phyloP scores from a whole-genome alignment of 2,329 filamentous ascomycete species.

The Colletotrichum chrysophilum region DNA sequence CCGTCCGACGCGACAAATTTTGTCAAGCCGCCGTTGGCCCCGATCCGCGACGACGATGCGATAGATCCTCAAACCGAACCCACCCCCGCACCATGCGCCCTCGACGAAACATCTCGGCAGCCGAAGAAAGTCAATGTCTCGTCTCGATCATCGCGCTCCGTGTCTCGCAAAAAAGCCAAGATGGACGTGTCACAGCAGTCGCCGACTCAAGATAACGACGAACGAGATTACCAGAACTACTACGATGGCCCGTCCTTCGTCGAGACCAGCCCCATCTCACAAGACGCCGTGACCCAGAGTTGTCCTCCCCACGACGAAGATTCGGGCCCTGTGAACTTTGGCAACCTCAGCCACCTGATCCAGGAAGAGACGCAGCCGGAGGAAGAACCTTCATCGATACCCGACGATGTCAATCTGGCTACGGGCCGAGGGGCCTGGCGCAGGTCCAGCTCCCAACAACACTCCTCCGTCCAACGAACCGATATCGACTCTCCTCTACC shows the following conservation, averaged over 20 bases:
- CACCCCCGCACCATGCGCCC: neutral
- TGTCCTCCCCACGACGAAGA: constrained; percentile 51
- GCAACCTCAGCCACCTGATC: constrained; percentile 37
- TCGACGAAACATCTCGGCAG: neutral
- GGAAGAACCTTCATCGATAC: constrained; percentile 38
- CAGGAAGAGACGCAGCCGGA: constrained; percentile 46
- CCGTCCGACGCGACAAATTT: neutral
- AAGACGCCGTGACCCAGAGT: constrained; percentile 25
- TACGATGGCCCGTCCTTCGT: constrained; percentile 29
- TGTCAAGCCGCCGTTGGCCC: neutral
- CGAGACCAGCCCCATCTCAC: constrained; percentile 21
- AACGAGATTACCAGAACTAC: constrained; percentile 53
- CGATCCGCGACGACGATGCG: neutral
- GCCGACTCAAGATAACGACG: constrained; percentile 62
- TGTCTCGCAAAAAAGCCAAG: constrained; percentile 26
- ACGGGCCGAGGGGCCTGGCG: constrained; percentile 45
- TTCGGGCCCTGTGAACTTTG: constrained; percentile 55
- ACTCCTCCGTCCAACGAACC: constrained; percentile 26
- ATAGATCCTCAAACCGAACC: neutral
- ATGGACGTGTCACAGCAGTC: constrained; percentile 57
- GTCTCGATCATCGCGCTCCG: constrained; percentile 13
- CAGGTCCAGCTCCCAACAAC: constrained; percentile 35
- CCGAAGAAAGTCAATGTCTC: constrained; percentile 6
- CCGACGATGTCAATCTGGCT: constrained; percentile 36
- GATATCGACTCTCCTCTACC: constrained; percentile 34